Base-by-base conservation (phyloP, 2,329 filamentous ascomycete genomes). In the Verticillium albo-atrum region DNA sequence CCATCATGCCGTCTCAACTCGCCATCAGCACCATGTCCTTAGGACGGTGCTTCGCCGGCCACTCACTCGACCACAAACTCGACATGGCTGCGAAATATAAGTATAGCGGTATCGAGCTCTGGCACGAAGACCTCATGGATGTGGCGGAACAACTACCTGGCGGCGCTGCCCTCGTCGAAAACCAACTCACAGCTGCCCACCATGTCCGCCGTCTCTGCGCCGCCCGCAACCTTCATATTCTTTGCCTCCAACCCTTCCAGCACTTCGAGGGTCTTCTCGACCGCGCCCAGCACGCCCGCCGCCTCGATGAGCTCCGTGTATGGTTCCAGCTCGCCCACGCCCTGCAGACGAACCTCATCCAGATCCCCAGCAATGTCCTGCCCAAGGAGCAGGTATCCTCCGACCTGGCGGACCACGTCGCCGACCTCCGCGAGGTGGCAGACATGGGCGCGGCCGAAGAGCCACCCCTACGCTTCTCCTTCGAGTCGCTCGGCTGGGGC, bases 1-100 rank as follows among this genome's bases (percentile, higher is more conserved):
- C 12, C 66, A 74, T 60, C 30, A 83, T 83, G 81, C 70, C 80
- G 62, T 85, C 80, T 71, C 81, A 80, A 64, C 82, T 88, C 64
- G 89, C 82, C 42, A 92, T 94, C 68, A 87, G 87, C 60, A 89
- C 89, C 63, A 90, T 92, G 81, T 92, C 89, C 55, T 80, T 94
- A 1, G 90, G 90, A 50, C 86, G 89, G 50, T 86, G 85, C 67
- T 80, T 71, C 35, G 88, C 88, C 68, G 85, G 89, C 63, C 90
- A 94, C 72, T 77, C 79, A 28, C 79, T 94, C 25, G 72, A 79
- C 1, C 75, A 82, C 68, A 94, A 92, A 69, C 81, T 94, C 55
- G 80, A 87, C 68, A 83, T 86, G 75, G 90, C 90, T 10, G 77
- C 82, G 6, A 77, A 79, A 58, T 81, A 89, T 65, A 87, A 86